A percentile compares a stretch with the other conserved stretches of the same genome.
Conservation (phyloP, 73 alveolate species). For the Diophrys sp. region DNA sequence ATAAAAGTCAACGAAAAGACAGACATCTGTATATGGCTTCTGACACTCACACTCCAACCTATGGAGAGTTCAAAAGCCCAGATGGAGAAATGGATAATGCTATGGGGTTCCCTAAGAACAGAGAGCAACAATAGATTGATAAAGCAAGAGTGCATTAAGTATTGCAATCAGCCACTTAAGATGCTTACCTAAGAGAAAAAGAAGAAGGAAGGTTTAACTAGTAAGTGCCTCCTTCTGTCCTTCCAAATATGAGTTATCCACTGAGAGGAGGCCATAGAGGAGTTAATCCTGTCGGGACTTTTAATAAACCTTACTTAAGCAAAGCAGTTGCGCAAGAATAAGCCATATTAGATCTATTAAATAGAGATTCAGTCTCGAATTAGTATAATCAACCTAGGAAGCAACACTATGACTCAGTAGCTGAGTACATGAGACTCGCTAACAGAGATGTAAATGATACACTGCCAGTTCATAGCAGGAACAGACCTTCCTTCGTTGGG, state of each 20-base stretch:
- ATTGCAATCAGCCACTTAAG: background rate
- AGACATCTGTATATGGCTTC: background rate
- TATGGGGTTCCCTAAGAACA: background rate
- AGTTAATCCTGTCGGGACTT: background rate
- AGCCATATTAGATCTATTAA: background rate
- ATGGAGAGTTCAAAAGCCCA: background rate
- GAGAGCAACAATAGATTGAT: background rate
- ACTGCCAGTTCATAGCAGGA: background rate
- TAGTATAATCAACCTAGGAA: background rate
- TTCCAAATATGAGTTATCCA: background rate
- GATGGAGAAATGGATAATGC: background rate
- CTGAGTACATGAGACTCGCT: background rate
- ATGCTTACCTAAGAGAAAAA: background rate
- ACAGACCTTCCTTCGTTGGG: background rate
- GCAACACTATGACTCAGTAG: background rate
- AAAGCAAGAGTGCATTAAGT: background rate
- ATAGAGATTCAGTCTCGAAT: background rate
- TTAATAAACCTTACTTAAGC: background rate
- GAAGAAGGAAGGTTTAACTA: background rate
- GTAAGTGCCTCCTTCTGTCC: background rate
- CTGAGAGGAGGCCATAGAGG: background rate
- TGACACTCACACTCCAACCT: background rate
- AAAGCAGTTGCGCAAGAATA: background rate
- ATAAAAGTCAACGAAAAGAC: background rate
- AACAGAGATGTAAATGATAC: background rate